Conservation (phyloP, 73 alveolate genomes). For the Paramecium caudatum region DNA sequence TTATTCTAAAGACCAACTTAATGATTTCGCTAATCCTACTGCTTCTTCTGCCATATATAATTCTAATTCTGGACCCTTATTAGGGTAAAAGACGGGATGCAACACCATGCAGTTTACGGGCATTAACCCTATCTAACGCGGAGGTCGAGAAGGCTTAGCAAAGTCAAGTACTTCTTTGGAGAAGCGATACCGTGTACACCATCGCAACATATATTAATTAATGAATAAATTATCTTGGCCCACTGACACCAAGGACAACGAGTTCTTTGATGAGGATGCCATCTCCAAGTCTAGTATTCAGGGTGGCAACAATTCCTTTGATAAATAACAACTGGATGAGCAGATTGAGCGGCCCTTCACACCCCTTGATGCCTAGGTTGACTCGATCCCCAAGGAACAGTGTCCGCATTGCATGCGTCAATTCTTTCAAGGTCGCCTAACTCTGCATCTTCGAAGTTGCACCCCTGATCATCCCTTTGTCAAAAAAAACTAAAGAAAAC, state of each 20-base stretch:
- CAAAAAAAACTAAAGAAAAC: constrained; percentile 35
- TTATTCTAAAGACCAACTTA: constrained; percentile 82
- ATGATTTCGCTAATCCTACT: constrained; percentile 87
- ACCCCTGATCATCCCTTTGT: constrained; percentile 55
- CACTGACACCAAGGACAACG: constrained; percentile 20
- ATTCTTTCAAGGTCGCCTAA: constrained; percentile 35
- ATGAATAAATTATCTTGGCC: constrained; percentile 32
- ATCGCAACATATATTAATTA: too few species aligned
- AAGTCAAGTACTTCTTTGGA: constrained; percentile 47
- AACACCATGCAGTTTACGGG: constrained; percentile 52
- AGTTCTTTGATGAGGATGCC: constrained; percentile 69
- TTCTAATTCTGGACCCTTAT: constrained; percentile 85
- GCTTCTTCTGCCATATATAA: constrained; percentile 92
- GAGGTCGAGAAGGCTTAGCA: neutral
- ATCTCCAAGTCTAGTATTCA: constrained; percentile 59
- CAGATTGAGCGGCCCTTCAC: constrained; percentile 62
- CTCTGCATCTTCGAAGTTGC: constrained; percentile 35
- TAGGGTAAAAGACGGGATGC: constrained; percentile 59
- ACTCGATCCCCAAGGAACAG: constrained; percentile 14
- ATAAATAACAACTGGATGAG: constrained; percentile 55
- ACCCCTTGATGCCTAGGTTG: constrained; percentile 8
- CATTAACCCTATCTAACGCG: neutral
- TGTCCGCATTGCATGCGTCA: constrained; percentile 17
- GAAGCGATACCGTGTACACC: constrained; percentile 14
- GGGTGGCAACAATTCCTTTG: constrained; percentile 53